Evolutionary conservation across 768 basidiomycete species (phyloP).

Genomic region (Boletus pseudopeckii): DNA sequence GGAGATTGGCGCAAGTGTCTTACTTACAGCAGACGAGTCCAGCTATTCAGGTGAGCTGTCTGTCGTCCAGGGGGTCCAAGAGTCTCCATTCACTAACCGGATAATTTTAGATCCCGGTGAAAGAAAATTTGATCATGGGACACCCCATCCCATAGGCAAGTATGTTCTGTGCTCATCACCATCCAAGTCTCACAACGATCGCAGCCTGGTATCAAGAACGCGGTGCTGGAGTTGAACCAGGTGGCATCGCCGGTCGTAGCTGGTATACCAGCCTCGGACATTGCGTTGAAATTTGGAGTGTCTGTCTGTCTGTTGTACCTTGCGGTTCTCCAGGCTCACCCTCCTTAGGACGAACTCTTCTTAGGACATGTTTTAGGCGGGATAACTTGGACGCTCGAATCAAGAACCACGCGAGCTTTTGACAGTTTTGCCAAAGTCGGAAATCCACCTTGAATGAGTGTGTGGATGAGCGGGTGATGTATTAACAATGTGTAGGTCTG

Average conservation of each 20-base stretch:
- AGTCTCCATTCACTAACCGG: not conserved
- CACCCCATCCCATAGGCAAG: constrained; percentile 74
- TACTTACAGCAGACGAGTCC: constrained; percentile 64
- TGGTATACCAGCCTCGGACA: constrained; percentile 86
- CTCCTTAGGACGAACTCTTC: constrained; percentile 59
- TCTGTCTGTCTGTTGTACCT: constrained; percentile 27
- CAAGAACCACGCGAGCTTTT: constrained; percentile 68
- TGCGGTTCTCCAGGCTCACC: not conserved
- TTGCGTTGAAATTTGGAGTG: constrained; percentile 73
- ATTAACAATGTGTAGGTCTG: constrained; percentile 25
- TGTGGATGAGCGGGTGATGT: constrained; percentile 3
- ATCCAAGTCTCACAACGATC: not conserved
- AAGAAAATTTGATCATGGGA: constrained; percentile 59
- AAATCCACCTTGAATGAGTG: constrained; percentile 24
- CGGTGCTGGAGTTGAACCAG: constrained; percentile 58
- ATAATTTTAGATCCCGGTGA: constrained; percentile 21
- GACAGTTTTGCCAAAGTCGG: constrained; percentile 63
- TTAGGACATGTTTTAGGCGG: constrained; percentile 72
- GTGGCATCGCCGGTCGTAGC: constrained; percentile 60
- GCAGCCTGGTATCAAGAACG: constrained; percentile 82
- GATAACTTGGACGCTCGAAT: constrained; percentile 67
- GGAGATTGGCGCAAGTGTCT: constrained; percentile 53
- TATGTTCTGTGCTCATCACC: not conserved
- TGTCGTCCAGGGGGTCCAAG: not conserved
- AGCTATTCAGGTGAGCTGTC: constrained; percentile 51